Evolutionary conservation across 176 grass and related monocot genomes (phyloP).

Genomic region (Avena insularis): DNA sequence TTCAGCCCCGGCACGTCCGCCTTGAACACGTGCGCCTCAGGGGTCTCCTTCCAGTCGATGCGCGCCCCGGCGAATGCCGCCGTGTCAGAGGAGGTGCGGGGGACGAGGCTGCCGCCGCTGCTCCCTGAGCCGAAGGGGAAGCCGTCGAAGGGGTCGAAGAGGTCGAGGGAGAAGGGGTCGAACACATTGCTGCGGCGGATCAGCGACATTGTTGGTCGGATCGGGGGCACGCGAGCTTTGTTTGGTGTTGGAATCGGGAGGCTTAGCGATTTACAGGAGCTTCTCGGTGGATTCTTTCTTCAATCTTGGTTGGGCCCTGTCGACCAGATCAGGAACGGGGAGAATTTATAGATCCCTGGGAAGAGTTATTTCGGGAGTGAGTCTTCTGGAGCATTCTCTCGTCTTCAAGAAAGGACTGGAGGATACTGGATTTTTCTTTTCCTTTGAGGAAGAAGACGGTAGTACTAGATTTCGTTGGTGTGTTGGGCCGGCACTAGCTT

Average conservation of each 20-base stretch:
- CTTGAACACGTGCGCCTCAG: conserved; percentile 73
- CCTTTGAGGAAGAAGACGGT: no score
- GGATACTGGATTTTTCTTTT: background rate
- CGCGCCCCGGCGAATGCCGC: conserved; percentile 48
- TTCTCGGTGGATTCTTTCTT: background rate
- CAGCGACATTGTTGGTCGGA: conserved; percentile 47
- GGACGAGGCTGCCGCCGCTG: conserved; percentile 45
- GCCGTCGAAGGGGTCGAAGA: conserved; percentile 64
- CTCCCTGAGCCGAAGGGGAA: conserved; percentile 59
- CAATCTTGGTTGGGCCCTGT: background rate
- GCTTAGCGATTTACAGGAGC: background rate
- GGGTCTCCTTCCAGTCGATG: conserved; percentile 67
- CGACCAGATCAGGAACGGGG: background rate
- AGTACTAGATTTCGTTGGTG: background rate
- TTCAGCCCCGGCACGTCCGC: conserved; percentile 64
- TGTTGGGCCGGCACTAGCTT: background rate
- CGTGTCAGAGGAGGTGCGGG: conserved; percentile 40
- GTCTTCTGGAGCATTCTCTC: conserved; percentile 44
- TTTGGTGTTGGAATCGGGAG: background rate
- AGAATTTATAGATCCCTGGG: conserved; percentile 11
- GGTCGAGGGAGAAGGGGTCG: conserved; percentile 78
- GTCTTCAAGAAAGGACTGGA: background rate
- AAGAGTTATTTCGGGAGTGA: background rate
- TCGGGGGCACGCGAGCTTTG: background rate
- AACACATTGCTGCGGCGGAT: conserved; percentile 72